phyloP scores from a whole-genome alignment of 2,329 filamentous ascomycete species.

The Dothideomycetidae sp. region DNA sequence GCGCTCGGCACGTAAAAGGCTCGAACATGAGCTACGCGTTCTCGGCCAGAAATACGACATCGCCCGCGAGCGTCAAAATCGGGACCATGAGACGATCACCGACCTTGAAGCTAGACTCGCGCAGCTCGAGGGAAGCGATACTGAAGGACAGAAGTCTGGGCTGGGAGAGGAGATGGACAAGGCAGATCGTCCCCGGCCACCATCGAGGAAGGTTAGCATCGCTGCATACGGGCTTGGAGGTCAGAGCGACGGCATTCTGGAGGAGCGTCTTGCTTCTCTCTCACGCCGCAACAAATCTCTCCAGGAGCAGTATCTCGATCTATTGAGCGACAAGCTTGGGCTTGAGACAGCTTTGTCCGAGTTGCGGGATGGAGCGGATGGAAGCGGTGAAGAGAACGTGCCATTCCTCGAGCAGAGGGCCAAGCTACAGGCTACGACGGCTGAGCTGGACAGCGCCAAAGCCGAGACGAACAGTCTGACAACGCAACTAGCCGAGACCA shows the following conservation, averaged over 20 bases:
- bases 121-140: slow-evolving; percentile 25
- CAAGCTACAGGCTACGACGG: slow-evolving; percentile 11
- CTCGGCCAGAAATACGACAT: slow-evolving; percentile 34
- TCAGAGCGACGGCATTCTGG: slow-evolving; percentile 1
- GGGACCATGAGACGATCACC: slow-evolving; percentile 33
- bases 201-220: slow-evolving; percentile 12
- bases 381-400: slow-evolving; percentile 13
- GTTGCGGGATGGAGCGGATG: slow-evolving; percentile 23
- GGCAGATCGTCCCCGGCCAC: slow-evolving; percentile 16
- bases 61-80: slow-evolving; percentile 32
- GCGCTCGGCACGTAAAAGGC: slow-evolving; percentile 32
- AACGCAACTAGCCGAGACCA: slow-evolving; percentile 13
- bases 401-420: slow-evolving; percentile 15
- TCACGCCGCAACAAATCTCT: slow-evolving; percentile 6
- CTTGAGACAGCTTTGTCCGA: slow-evolving; percentile 23
- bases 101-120: slow-evolving; percentile 33
- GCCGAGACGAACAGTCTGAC: slow-evolving; percentile 13
- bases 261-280: slow-evolving; percentile 1
- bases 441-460: slow-evolving; percentile 21
- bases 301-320: slow-evolving; percentile 28
- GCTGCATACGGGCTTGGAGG: slow-evolving; percentile 1
- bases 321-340: slow-evolving; percentile 24
- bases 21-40: slow-evolving; percentile 34
- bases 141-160: slow-evolving; percentile 15
- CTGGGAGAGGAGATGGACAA: slow-evolving; percentile 28